Evolutionary conservation across 768 basidiomycete genomes (phyloP).

Genomic region (Hericium alpestre): DNA sequence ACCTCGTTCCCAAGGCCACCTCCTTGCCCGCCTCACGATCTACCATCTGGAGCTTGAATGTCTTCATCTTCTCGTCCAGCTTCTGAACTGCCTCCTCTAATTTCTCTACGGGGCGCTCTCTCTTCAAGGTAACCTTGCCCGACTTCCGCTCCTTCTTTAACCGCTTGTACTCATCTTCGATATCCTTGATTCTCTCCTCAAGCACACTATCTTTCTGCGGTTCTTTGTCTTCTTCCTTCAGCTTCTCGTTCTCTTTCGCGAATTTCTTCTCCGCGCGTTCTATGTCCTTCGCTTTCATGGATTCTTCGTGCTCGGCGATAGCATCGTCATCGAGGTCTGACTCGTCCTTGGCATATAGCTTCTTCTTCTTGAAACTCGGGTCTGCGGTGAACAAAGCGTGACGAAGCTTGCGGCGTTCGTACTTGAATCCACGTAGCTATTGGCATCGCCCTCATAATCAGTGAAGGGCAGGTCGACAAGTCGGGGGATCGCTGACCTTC

Average conservation of each 20-base stretch:
- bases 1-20: conserved; percentile 74
- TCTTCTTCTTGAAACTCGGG: conserved; percentile 70
- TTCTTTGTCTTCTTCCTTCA: conserved; percentile 58
- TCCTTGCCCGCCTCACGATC: conserved; percentile 94
- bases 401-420: conserved; percentile 94
- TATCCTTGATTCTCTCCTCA: conserved; percentile 52
- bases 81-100: conserved; percentile 74
- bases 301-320: conserved; percentile 70
- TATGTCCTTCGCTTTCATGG: conserved; percentile 66
- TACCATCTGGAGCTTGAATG: conserved; percentile 79
- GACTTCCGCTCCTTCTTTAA: conserved; percentile 78
- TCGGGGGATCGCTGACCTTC: conserved; percentile 45
- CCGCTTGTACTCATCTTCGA: conserved; percentile 68
- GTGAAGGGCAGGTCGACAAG: too few relatives aligned
- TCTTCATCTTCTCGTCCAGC: conserved; percentile 75
- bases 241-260: conserved; percentile 85
- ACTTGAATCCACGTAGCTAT: conserved; percentile 82
- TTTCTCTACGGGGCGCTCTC: conserved; percentile 63
- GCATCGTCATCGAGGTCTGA: conserved; percentile 94
- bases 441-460: background rate
- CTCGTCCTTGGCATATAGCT: conserved; percentile 70
- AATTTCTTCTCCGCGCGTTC: conserved; percentile 93
- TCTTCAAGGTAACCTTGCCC: conserved; percentile 53
- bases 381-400: conserved; percentile 76
- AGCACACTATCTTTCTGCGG: conserved; percentile 51